Evolutionary conservation across 2,329 filamentous ascomycete species (phyloP), one percentile per base, ranked within the genome.

Genomic region (Trichoderma brevicompactum): DNA sequence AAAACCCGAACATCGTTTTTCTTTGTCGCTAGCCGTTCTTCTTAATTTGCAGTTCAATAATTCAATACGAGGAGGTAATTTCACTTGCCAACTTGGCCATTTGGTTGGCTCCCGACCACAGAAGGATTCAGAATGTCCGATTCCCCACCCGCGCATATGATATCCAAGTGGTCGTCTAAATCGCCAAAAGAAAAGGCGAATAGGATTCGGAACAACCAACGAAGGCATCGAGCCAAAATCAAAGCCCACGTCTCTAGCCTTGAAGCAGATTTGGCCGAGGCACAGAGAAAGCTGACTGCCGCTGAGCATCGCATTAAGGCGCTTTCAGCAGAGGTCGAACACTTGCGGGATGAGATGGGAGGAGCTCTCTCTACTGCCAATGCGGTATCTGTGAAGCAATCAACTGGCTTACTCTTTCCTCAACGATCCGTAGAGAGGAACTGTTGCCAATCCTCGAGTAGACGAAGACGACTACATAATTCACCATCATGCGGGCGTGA

Each of bases 191-290:
- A 78, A 65, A 73, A 77, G 23, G 71, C 73, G 2, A 69, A 68
- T 8, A 77, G 82, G 7, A 78, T 82, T 15, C 80, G 81, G n/a
- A 79, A 84, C 52, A 85, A 84, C 68, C 81, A 84, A 69, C 79
- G 82, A 44, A 78, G 81, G 28, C 82, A 84, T 68, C 79, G 82
- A 5, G 80, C 80, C 8, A 74, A 79, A 36, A 75, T 78, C 48
- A 79, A 77, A 53, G 74, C 76, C 43, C 75, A 77, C 43, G 76
- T 83, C 32, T 70, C 74, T 1, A 65, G 66, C 2, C 69, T 75
- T 0, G 73, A 74, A 55, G 7, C 9, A 9, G 54, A 46, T 34
- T 2, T 58, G 23, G 54, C 54, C 2, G 41, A 58, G 15, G 34
- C 54, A 1, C 54, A 34, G 54, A 58, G 41, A 19, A 40, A 44